Conservation (phyloP, 179 eudicot species). For the Dionaea muscipula region DNA sequence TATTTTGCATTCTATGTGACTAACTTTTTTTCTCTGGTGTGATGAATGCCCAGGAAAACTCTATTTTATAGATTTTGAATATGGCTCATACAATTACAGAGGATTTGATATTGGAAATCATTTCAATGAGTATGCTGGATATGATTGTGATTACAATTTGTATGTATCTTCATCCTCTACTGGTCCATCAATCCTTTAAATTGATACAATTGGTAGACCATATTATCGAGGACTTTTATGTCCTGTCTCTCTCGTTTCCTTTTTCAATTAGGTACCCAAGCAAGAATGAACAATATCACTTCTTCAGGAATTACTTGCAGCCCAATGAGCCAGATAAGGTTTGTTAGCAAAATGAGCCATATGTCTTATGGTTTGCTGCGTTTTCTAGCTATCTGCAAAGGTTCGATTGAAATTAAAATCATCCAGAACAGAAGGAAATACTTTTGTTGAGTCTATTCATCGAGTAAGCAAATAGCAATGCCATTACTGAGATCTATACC, state of each 20-base stretch:
- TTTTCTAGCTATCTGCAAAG: too few relatives aligned
- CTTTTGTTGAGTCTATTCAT: too few relatives aligned
- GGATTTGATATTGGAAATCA: conserved; percentile 96
- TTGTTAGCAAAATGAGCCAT: conserved; percentile 4
- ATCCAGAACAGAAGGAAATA: too few relatives aligned
- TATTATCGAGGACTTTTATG: conserved; percentile 15
- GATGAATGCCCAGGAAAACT: conserved; percentile 52
- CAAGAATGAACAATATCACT: conserved; percentile 77
- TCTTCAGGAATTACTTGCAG: conserved; percentile 75
- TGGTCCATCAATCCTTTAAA: conserved; percentile 1
- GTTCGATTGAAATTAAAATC: too few relatives aligned
- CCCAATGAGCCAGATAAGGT: conserved; percentile 68
- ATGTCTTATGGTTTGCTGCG: background rate
- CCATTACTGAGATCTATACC: too few relatives aligned
- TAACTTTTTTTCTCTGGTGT: background rate
- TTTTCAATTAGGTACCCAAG: conserved; percentile 52
- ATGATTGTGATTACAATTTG: conserved; percentile 90
- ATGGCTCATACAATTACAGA: conserved; percentile 90
- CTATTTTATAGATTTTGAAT: conserved; percentile 88
- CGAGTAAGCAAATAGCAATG: too few relatives aligned
- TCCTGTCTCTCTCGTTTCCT: background rate
- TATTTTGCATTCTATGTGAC: background rate
- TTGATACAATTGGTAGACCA: background rate
- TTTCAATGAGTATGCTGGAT: conserved; percentile 96
- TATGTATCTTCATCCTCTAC: conserved; percentile 21